phyloP scores from a whole-genome alignment of 768 basidiomycete genomes.

The Neoboletus magnificus region DNA sequence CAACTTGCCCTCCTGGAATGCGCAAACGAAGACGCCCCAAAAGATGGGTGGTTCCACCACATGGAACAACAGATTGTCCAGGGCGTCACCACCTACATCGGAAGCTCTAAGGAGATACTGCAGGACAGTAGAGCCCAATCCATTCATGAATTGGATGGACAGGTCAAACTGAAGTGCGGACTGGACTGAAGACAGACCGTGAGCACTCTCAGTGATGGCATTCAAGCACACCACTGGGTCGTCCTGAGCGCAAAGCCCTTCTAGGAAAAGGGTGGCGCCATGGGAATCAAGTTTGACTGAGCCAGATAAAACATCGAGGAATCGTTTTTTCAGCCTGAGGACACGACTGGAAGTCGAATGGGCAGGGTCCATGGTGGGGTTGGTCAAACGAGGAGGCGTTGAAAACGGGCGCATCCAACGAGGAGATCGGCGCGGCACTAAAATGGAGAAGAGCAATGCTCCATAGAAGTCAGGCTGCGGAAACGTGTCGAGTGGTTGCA shows the following conservation, averaged over 20 bases:
- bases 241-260: conserved; percentile 42
- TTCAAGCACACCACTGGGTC: conserved; percentile 38
- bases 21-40: conserved; percentile 37
- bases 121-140: conserved; percentile 34
- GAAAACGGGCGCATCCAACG: background rate
- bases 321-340: conserved; percentile 32
- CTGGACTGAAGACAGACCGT: conserved; percentile 39
- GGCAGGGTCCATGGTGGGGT: conserved; percentile 1
- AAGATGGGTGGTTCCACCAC: conserved; percentile 53
- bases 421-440: background rate
- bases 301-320: conserved; percentile 33
- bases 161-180: conserved; percentile 39
- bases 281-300: conserved; percentile 22
- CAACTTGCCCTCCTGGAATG: conserved; percentile 34
- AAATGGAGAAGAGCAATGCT: background rate
- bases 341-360: background rate
- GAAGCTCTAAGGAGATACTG: conserved; percentile 38
- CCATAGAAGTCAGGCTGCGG: background rate
- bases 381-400: background rate
- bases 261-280: conserved; percentile 37
- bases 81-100: conserved; percentile 39
- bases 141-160: conserved; percentile 41
- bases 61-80: conserved; percentile 38
- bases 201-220: conserved; percentile 33
- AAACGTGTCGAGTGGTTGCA: background rate